phyloP scores from a whole-genome alignment of 352 stramenopile genomes.

The Phytopythium aichiense region DNA sequence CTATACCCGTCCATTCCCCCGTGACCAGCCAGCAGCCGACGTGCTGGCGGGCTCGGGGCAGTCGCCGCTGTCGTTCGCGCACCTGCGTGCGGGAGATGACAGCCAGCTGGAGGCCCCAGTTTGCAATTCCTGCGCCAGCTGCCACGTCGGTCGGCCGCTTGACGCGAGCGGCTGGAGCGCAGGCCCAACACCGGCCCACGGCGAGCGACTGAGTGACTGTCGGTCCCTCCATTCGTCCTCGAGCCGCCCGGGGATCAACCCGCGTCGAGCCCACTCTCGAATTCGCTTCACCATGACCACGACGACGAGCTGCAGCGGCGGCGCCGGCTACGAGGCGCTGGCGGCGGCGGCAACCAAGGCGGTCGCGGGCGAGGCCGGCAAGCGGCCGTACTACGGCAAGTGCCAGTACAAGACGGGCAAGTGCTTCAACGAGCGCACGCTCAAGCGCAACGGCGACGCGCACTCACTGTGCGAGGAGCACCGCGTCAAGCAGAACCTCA shows the following conservation, averaged over 20 bases:
- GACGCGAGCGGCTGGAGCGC: conserved; percentile 1
- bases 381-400: conserved; percentile 62
- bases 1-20: conserved; percentile 1
- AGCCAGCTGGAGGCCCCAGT: conserved; percentile 19
- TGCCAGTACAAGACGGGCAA: conserved; percentile 89
- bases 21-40: neutral
- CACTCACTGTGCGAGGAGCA: conserved; percentile 85
- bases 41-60: neutral
- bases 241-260: neutral
- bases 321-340: conserved; percentile 10
- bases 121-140: conserved; percentile 27
- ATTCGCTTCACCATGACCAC: neutral
- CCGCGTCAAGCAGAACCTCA: conserved; percentile 82
- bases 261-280: conserved; percentile 3
- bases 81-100: conserved; percentile 4
- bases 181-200: neutral
- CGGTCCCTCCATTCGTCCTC: conserved; percentile 6
- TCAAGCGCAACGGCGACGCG: conserved; percentile 79
- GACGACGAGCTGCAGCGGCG: neutral
- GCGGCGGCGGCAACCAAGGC: conserved; percentile 3
- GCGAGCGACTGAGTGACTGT: neutral
- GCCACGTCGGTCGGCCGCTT: conserved; percentile 6
- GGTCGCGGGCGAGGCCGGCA: conserved; percentile 6
- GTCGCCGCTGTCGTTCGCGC: neutral
- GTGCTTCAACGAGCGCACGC: conserved; percentile 82